Percentiles rank a stretch among this genome's conserved stretches.
phyloP scores from a whole-genome alignment of 2,329 filamentous ascomycete genomes.

The Venturia effusa region DNA sequence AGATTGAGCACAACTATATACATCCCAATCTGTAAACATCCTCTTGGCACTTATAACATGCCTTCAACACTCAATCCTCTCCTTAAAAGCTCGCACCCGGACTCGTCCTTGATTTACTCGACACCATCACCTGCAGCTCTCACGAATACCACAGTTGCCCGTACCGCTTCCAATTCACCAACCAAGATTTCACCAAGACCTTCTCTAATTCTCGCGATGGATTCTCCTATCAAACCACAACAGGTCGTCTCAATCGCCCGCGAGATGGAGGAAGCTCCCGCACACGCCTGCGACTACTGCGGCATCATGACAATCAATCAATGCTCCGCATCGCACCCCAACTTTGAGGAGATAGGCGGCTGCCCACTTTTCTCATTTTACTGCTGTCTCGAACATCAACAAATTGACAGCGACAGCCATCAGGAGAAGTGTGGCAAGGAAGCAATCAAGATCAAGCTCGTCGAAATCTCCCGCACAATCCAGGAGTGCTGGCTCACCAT shows the following conservation, averaged over 20 bases:
- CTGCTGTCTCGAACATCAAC: neutral
- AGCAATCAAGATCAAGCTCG: neutral
- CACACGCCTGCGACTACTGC: neutral
- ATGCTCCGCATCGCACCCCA: neutral
- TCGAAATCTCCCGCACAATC: neutral
- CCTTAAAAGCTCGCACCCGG: neutral
- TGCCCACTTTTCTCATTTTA: neutral
- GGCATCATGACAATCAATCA: neutral
- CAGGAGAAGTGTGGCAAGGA: neutral
- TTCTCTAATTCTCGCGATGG: neutral
- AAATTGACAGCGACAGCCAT: neutral
- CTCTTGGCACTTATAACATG: neutral
- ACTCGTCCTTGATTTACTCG: neutral
- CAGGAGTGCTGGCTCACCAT: constrained; percentile 1
- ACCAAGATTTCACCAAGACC: neutral
- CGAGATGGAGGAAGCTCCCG: neutral
- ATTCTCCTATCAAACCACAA: neutral
- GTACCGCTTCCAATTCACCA: neutral
- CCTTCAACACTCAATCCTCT: neutral
- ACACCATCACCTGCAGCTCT: neutral
- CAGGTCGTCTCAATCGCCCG: neutral
- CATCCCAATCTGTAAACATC: neutral
- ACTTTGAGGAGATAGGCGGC: neutral
- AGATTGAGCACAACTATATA: neutral
- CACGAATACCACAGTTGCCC: neutral